phyloP scores from a whole-genome alignment of 306 rosid species.

The Hippophae tibetana region DNA sequence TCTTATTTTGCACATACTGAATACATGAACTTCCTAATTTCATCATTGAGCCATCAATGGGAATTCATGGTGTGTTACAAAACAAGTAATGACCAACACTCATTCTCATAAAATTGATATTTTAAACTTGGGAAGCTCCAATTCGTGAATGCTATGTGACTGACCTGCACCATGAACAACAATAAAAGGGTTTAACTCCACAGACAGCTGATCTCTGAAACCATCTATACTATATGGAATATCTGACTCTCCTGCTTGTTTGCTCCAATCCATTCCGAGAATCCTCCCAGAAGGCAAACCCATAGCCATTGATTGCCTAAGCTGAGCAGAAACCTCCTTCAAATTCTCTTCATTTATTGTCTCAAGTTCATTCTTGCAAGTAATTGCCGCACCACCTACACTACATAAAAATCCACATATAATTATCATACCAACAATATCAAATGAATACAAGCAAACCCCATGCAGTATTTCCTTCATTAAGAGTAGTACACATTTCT shows the following conservation, averaged over 20 bases:
- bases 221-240: conserved; percentile 33
- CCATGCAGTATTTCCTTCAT: background rate
- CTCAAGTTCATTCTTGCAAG: conserved; percentile 78
- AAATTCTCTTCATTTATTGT: conserved; percentile 62
- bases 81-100: background rate
- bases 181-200: conserved; percentile 43
- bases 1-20: background rate
- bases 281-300: conserved; percentile 34
- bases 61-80: background rate
- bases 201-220: conserved; percentile 32
- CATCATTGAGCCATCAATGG: background rate
- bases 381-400: conserved; percentile 85
- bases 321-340: conserved; percentile 58
- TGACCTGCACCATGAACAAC: conserved; percentile 99
- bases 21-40: background rate
- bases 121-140: background rate
- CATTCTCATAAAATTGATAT: background rate
- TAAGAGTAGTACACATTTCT: too few species aligned
- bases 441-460: background rate
- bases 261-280: conserved; percentile 97
- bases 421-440: background rate
- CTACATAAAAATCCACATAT: background rate
- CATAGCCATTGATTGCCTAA: conserved; percentile 55
- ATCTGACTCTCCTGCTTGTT: conserved; percentile 45
- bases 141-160: conserved; percentile 8